These are phyloP conservation scores for Pseudogymnoascus sp. DNA, from an alignment of 2,329 filamentous ascomycete genomes.

Conservation along the genomic window DNA sequence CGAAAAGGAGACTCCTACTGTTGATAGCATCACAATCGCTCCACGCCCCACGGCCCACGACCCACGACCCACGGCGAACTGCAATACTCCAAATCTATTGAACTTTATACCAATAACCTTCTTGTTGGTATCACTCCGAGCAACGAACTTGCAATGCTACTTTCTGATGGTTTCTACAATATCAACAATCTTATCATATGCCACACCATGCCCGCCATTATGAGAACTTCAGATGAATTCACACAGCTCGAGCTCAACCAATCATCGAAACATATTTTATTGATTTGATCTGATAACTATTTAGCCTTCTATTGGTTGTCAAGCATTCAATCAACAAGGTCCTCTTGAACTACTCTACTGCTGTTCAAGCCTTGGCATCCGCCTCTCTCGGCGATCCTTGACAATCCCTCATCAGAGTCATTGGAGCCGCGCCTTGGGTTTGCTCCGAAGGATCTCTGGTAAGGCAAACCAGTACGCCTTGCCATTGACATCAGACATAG, in stretches of 20 bases:
- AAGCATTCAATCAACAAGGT: not conserved
- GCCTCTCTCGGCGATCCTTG: not conserved
- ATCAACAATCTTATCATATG: not conserved
- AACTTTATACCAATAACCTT: not conserved
- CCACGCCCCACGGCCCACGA: too few relatives aligned
- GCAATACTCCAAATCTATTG: not conserved
- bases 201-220: not conserved
- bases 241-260: not conserved
- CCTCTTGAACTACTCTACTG: not conserved
- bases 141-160: not conserved
- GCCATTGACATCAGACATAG: not conserved
- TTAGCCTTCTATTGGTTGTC: not conserved
- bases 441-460: not conserved
- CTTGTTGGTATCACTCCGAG: not conserved
- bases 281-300: not conserved
- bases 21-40: not conserved
- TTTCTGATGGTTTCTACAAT: not conserved
- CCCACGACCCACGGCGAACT: not conserved
- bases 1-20: not conserved
- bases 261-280: not conserved
- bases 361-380: not conserved
- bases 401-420: not conserved
- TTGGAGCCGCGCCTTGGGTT: not conserved
- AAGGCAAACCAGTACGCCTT: not conserved
- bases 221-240: not conserved